Conservation (phyloP, 2,329 filamentous ascomycete species). For the Aspergillus aculeatinus region DNA sequence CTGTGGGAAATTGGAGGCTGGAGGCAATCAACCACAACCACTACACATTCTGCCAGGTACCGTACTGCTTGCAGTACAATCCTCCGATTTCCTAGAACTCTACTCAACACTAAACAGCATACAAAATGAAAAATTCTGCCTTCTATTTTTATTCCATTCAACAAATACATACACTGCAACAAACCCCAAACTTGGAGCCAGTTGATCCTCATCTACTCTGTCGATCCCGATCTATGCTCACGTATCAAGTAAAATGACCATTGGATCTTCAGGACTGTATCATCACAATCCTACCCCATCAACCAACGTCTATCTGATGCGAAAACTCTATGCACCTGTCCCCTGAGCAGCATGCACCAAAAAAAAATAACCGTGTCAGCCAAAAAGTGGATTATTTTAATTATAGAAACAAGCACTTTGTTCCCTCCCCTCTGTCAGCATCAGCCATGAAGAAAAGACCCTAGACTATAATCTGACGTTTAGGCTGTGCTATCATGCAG, state of each 20-base stretch:
- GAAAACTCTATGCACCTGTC: not conserved
- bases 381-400: not conserved
- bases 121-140: not conserved
- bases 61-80: too few species aligned
- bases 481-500: not conserved
- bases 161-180: not conserved
- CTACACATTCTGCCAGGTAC: too few species aligned
- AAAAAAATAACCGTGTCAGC: not conserved
- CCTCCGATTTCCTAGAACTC: too few species aligned
- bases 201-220: constrained; percentile 3
- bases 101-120: too few species aligned
- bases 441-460: not conserved
- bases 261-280: not conserved
- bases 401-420: not conserved
- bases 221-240: not conserved
- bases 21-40: too few species aligned
- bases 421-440: not conserved
- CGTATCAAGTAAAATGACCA: not conserved
- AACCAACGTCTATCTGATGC: not conserved
- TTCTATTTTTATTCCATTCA: not conserved
- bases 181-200: constrained; percentile 4
- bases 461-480: not conserved
- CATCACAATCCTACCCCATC: not conserved
- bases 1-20: too few species aligned
- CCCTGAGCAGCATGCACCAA: not conserved